Percentiles rank a stretch among this genome's conserved stretches.
Conservation (phyloP, 768 basidiomycete genomes). For the Boletus vermiculosoides region DNA sequence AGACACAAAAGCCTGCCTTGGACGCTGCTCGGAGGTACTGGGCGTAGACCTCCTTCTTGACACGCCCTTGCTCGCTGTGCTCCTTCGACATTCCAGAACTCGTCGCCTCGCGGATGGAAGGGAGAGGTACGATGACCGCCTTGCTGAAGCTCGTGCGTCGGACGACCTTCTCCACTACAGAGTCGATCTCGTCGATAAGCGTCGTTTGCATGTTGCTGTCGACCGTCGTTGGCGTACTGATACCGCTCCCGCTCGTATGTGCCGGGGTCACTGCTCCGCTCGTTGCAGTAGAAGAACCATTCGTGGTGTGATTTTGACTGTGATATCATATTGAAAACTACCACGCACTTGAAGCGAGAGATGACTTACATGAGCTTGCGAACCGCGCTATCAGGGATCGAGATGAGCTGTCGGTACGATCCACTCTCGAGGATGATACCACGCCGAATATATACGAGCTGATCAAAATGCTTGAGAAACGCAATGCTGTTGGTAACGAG, state of each 20-base stretch:
- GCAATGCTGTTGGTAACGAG: constrained; percentile 86
- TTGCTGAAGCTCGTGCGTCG: constrained; percentile 58
- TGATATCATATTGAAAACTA: not conserved
- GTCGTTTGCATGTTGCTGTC: constrained; percentile 24
- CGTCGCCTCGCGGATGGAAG: constrained; percentile 38
- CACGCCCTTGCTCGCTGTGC: constrained; percentile 76
- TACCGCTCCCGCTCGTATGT: constrained; percentile 26
- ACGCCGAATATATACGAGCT: constrained; percentile 70
- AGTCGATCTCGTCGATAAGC: constrained; percentile 27
- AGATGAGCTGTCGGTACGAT: constrained; percentile 58
- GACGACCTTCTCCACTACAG: constrained; percentile 55
- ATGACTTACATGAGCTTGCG: constrained; percentile 69
- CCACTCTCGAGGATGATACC: constrained; percentile 82
- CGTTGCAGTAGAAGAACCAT: constrained; percentile 36
- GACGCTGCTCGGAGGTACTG: constrained; percentile 82
- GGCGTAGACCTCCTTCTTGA: constrained; percentile 73
- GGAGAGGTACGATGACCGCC: constrained; percentile 47
- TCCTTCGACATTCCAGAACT: constrained; percentile 59
- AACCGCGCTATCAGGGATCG: constrained; percentile 61
- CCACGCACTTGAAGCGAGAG: not conserved
- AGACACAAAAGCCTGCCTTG: constrained; percentile 64
- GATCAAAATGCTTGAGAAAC: constrained; percentile 77
- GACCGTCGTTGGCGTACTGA: constrained; percentile 19
- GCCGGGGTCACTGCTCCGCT: constrained; percentile 53
- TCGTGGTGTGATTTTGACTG: constrained; percentile 48